Evolutionary conservation across 2,329 filamentous ascomycete species (phyloP).

Genomic region (Botryosphaeria dothidea): DNA sequence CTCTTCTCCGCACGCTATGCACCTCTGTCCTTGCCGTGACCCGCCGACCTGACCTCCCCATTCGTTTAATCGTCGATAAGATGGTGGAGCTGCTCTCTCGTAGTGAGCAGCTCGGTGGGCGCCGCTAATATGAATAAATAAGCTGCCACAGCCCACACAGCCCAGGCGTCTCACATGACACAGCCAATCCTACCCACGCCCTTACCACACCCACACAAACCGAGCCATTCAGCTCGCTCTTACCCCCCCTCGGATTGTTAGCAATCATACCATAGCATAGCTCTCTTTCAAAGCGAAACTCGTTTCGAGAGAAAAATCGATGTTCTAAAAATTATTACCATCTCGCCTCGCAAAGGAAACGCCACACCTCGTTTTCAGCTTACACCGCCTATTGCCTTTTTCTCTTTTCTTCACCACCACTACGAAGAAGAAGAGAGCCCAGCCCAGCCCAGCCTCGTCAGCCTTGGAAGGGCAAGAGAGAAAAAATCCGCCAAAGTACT

Average conservation of each 20-base stretch:
- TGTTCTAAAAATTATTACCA: too few species aligned
- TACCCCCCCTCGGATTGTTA: neutral
- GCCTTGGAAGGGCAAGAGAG: too few species aligned
- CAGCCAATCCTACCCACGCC: neutral
- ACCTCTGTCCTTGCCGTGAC: neutral
- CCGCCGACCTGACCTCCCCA: neutral
- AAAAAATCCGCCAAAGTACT: too few species aligned
- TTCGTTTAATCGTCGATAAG: neutral
- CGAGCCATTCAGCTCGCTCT: neutral
- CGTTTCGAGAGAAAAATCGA: neutral
- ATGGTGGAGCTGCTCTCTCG: too few species aligned
- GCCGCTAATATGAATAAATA: neutral
- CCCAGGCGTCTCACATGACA: conserved; percentile 10
- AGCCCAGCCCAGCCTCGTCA: too few species aligned
- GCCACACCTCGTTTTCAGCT: too few species aligned
- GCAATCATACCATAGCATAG: neutral
- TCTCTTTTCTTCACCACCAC: too few species aligned
- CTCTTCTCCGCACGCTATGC: neutral
- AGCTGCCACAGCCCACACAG: conserved; percentile 7
- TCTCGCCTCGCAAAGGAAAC: too few species aligned
- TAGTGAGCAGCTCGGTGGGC: neutral
- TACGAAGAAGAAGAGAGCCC: too few species aligned
- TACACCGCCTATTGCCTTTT: too few species aligned
- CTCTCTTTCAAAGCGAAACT: neutral
- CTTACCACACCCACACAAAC: neutral